Conservation (phyloP, 2,329 filamentous ascomycete species). For the Talaromyces rugulosus region DNA sequence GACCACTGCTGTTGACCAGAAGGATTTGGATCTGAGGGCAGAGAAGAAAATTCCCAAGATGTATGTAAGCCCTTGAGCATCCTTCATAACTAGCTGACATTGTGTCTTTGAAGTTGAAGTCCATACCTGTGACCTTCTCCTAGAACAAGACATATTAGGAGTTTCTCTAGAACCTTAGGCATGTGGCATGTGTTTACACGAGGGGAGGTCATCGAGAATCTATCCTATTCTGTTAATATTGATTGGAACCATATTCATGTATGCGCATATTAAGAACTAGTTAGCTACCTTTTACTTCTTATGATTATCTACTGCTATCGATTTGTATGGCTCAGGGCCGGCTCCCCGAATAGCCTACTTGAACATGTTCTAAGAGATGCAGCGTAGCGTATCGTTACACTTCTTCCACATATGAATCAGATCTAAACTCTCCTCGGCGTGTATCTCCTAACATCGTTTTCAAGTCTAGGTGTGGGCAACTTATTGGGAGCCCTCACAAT, state of each 20-base stretch:
- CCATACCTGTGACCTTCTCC: neutral
- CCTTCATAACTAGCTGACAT: neutral
- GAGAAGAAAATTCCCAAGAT: slow-evolving; percentile 4
- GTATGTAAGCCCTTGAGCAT: neutral
- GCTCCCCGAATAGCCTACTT: neutral
- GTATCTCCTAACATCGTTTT: neutral
- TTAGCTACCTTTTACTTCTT: neutral
- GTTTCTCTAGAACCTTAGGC: too few relatives aligned
- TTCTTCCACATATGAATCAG: neutral
- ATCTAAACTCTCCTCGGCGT: neutral
- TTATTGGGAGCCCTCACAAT: neutral
- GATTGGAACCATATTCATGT: neutral
- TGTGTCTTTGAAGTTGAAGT: neutral
- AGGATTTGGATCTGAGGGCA: neutral
- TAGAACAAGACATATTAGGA: neutral
- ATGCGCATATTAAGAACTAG: neutral
- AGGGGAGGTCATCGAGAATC: neutral
- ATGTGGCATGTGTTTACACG: too few relatives aligned
- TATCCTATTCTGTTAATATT: neutral
- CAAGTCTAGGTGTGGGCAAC: neutral
- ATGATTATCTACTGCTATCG: neutral
- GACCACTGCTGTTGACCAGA: slow-evolving; percentile 2
- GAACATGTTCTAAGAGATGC: neutral
- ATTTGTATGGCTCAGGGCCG: neutral
- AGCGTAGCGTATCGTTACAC: neutral